Base-by-base conservation (phyloP, 108 stramenopile genomes). In the Conticribra weissflogii region DNA sequence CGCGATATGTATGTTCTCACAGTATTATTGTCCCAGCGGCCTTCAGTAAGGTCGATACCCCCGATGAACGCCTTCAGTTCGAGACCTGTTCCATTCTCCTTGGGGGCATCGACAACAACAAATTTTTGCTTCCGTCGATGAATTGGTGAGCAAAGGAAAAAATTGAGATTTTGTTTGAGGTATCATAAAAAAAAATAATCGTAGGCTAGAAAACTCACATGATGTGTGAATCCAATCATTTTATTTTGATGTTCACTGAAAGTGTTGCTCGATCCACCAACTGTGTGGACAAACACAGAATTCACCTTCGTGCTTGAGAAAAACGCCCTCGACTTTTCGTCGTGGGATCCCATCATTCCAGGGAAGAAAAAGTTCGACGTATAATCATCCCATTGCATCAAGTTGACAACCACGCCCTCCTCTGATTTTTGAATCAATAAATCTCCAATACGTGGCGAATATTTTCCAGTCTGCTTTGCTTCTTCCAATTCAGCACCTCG, bases 31-130 rank as follows among this genome's bases (percentile, higher is more conserved):
- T 88, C 88, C 75, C 68, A 88, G 23, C 89, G 71, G 9, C 89
- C 89, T 46, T 82, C 57, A 0, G 79, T 74, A 15, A 90, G 50
- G 66, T 90, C 89, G 47, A 88, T 82, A 23, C 89, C 89, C 12
- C 89, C 89, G 33, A 85, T 77, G 51, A 87, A 87, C 0, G 83
- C 85, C 8, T 82, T 15, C 32, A 80, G 59, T 51, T 79, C 78
- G 36, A 5, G 12, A 7, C 44, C 54, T 30, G 57, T 66, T 29
- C 72, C 60, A 44, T 22, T n/a, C 44, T 59, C n/a, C 31, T 33
- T 76, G 3, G 78, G 73, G 21, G 73, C 34, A 64, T 83, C 82
- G 64, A 78, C 62, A 31, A 83, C 62, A 16, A 83, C 60, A 21
- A 70, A 67, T 47, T 83, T 83, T 70, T 83, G 82, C 36, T 41